Conservation (phyloP, 192 early-diverging fungal species). For the Tieghemiomyces parasiticus region DNA sequence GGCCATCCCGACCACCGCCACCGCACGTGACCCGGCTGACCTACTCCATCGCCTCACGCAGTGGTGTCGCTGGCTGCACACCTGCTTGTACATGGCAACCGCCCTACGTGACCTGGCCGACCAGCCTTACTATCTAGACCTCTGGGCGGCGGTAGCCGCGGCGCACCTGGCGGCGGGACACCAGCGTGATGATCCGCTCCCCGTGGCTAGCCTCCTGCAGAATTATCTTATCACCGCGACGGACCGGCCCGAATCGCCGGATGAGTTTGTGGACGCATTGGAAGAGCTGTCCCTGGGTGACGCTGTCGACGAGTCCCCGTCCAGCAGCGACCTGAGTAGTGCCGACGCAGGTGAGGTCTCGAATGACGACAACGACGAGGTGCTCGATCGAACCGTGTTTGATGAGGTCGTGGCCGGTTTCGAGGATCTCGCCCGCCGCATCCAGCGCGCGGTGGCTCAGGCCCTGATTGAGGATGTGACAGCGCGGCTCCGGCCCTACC, state of each 20-base stretch:
- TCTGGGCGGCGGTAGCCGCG: background rate
- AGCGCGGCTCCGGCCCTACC: background rate
- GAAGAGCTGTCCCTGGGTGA: too few relatives aligned
- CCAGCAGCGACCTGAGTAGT: background rate
- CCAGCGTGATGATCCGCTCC: background rate
- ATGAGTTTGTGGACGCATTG: background rate
- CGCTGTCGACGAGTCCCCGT: background rate
- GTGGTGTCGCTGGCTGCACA: conserved; percentile 9
- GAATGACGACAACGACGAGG: background rate
- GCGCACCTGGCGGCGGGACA: background rate
- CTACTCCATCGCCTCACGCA: background rate
- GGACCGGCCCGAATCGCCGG: too few relatives aligned
- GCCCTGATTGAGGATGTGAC: background rate
- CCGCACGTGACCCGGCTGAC: background rate
- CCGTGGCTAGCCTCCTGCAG: background rate
- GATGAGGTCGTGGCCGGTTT: background rate
- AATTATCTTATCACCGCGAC: background rate
- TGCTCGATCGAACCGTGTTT: background rate
- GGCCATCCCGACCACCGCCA: background rate
- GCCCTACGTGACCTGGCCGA: conserved; percentile 5
- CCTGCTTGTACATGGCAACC: background rate
- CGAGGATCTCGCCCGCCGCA: background rate
- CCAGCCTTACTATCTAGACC: background rate
- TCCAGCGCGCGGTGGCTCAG: background rate
- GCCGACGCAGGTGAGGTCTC: too few relatives aligned